These are phyloP conservation scores for Lentinula sp. DNA, from an alignment of 768 basidiomycete species.

Conservation along the genomic window DNA sequence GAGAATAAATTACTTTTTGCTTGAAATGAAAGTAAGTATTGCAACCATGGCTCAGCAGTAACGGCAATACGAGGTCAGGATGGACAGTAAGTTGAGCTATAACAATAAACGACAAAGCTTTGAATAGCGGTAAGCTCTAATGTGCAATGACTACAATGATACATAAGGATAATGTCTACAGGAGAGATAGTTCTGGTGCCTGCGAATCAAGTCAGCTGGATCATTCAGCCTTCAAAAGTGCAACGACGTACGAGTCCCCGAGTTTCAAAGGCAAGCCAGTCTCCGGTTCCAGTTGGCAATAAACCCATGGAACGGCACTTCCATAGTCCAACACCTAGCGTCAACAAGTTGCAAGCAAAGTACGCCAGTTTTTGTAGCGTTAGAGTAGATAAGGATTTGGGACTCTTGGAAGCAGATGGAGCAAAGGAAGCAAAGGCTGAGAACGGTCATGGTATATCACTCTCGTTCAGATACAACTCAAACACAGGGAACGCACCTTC, in stretches of 20 bases:
- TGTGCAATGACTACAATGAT: too few relatives aligned
- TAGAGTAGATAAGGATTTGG: conserved; percentile 50
- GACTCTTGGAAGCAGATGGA: conserved; percentile 48
- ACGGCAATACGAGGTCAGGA: too few relatives aligned
- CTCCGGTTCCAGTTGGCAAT: conserved; percentile 83
- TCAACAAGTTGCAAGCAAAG: conserved; percentile 66
- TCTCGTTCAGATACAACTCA: background rate
- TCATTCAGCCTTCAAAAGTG: background rate
- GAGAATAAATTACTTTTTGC: too few relatives aligned
- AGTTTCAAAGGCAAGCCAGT: conserved; percentile 93
- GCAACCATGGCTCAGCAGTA: too few relatives aligned
- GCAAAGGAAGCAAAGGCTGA: conserved; percentile 72
- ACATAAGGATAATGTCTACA: background rate
- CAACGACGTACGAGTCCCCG: conserved; percentile 54
- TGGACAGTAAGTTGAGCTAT: too few relatives aligned
- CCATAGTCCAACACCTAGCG: conserved; percentile 82
- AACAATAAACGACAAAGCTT: too few relatives aligned
- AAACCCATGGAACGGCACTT: conserved; percentile 93
- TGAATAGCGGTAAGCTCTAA: too few relatives aligned
- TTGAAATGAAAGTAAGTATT: too few relatives aligned
- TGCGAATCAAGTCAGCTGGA: background rate
- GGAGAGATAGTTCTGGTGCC: conserved; percentile 3
- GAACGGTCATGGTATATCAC: background rate
- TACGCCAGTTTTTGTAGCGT: conserved; percentile 66
- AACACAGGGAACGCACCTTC: conserved; percentile 45